phyloP scores from a whole-genome alignment of 805 yeast species.

The Metschnikowia colocasiae region DNA sequence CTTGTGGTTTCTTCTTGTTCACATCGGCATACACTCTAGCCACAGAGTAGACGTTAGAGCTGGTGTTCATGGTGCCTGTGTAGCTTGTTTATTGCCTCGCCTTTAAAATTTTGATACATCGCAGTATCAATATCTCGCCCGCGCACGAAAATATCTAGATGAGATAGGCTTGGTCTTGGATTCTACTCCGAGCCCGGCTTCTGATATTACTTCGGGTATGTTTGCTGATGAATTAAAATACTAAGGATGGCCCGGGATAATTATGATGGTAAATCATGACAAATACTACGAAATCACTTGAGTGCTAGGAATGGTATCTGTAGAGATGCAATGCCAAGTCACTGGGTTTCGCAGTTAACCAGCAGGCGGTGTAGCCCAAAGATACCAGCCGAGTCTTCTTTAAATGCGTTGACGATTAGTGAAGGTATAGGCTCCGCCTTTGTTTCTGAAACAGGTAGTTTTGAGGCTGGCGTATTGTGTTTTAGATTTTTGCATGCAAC shows the following conservation, averaged over 20 bases:
- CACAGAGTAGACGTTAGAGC: slow-evolving; percentile 23
- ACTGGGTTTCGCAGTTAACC: not conserved
- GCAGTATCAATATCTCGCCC: slow-evolving; percentile 11
- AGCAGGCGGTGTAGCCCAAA: not conserved
- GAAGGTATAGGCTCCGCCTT: not conserved
- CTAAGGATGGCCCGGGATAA: too few relatives aligned
- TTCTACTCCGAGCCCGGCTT: not conserved
- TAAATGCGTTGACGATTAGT: not conserved
- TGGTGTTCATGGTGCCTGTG: slow-evolving; percentile 8
- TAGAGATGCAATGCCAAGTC: not conserved
- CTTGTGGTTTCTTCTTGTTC: slow-evolving; percentile 60
- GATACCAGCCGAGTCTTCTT: not conserved
- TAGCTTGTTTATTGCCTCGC: slow-evolving; percentile 4
- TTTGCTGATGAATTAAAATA: not conserved
- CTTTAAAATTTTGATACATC: slow-evolving; percentile 12
- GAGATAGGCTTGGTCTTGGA: not conserved
- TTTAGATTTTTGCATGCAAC: not conserved
- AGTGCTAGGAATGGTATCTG: not conserved
- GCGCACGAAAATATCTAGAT: slow-evolving; percentile 7
- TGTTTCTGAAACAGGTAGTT: not conserved
- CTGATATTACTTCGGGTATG: not conserved
- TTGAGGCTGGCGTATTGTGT: not conserved
- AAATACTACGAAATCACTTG: not conserved
- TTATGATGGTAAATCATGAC: too few relatives aligned
- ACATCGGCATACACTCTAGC: slow-evolving; percentile 71